Conservation (phyloP, 2,329 filamentous ascomycete genomes). For the Penicillium sp. region DNA sequence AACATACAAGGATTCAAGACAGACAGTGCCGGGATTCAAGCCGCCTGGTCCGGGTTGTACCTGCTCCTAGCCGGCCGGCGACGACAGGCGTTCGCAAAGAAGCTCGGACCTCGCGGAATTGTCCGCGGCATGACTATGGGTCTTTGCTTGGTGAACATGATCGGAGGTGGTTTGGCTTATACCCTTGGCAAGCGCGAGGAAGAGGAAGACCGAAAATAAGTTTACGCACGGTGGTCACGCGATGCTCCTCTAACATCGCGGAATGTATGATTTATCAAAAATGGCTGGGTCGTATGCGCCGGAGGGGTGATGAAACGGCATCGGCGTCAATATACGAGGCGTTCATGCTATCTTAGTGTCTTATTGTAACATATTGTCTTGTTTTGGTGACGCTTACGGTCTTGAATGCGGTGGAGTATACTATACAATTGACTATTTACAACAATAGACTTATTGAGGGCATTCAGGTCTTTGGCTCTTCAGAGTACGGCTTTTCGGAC, state of each 20-base stretch:
- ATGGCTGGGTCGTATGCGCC: background rate
- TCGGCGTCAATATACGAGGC: background rate
- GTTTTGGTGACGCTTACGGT: background rate
- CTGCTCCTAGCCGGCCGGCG: conserved; percentile 61
- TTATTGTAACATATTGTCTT: background rate
- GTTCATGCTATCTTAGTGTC: background rate
- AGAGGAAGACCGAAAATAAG: conserved; percentile 27
- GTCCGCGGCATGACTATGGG: conserved; percentile 48
- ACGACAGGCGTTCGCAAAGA: conserved; percentile 47
- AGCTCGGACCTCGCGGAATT: conserved; percentile 45
- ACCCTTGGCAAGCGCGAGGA: conserved; percentile 43
- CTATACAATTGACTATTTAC: background rate
- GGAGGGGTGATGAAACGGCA: background rate
- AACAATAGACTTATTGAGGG: background rate
- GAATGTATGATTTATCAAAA: conserved; percentile 11
- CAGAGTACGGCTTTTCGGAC: conserved; percentile 31
- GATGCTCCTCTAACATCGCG: background rate
- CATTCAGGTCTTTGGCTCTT: background rate
- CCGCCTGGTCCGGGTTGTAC: conserved; percentile 65
- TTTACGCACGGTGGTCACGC: background rate
- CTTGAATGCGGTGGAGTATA: background rate
- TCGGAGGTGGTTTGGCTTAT: conserved; percentile 48
- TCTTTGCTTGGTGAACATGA: conserved; percentile 46
- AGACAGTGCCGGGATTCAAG: conserved; percentile 62
- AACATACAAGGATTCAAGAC: conserved; percentile 62